Evolutionary conservation across 2,329 filamentous ascomycete genomes (phyloP), one percentile per base, ranked within the genome.

Genomic region (Cadophora gregata): DNA sequence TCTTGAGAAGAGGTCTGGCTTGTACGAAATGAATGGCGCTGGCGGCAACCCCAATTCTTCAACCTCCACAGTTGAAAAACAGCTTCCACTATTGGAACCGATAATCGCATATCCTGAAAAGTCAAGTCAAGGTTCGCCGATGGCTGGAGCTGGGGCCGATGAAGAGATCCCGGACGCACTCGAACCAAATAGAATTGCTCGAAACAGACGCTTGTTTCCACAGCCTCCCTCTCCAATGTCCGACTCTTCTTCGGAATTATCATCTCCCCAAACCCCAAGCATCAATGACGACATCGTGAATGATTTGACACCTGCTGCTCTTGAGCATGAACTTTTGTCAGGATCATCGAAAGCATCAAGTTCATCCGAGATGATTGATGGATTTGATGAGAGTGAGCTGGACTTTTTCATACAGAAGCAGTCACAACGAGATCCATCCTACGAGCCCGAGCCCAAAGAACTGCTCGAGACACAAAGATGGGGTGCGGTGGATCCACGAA

Each of bases 401-500:
- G 68, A 69, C 36, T 50, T 29, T 5, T 66, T 29, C 36, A 42
- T 69, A 29, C 47, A 63, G 21, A 59, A 68, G 38, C 64, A 70
- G 38, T 24, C 62, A 1, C 25, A 59, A 19, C 63, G 59, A 25
- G 50, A 63, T 19, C 14, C n/a, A 36, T n/a, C 58, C 10, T 29
- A 62, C 8, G 25, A n/a, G 24, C 59, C 67, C 1, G 62, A 53
- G 16, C 33, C 55, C 14, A 53, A 62, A 50, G 66, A 69, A 19
- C 24, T 69, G 16, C 45, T 67, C 12, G 61, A 69, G 5, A 74
- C 77, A 31, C 78, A 78, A 27, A 68, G 79, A 6, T 87, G 81
- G 69, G 76, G 80, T 0, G 77, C 81, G 58, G 78, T 86, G 2
- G 83, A 89, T 72, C 86, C 85, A 0, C 80, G 81, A 1, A 79